phyloP scores from a whole-genome alignment of 306 rosid genomes.

The Rubus idaeus region DNA sequence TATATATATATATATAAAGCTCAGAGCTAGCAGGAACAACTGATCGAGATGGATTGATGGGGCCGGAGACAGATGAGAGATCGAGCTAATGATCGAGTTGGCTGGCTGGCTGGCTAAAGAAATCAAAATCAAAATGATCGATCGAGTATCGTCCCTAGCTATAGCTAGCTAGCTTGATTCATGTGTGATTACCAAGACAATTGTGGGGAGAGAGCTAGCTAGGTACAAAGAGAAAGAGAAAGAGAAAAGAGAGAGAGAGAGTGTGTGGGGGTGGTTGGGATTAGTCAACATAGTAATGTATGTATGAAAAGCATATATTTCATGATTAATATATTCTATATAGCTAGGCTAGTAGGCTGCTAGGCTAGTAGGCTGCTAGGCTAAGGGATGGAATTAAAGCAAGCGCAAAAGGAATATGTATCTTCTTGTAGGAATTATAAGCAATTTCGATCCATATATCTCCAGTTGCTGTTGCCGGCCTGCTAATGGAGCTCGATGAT shows the following conservation, averaged over 20 bases:
- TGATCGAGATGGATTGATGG: not conserved
- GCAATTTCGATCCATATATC: not conserved
- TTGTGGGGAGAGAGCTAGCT: not conserved
- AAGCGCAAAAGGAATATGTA: too few relatives aligned
- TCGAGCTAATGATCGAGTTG: not conserved
- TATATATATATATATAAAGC: not conserved
- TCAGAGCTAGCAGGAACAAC: not conserved
- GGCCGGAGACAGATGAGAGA: not conserved
- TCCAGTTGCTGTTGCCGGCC: not conserved
- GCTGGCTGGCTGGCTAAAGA: not conserved
- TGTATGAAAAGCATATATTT: constrained; percentile 49
- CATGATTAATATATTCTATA: not conserved
- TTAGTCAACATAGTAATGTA: constrained; percentile 85
- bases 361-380: too few relatives aligned
- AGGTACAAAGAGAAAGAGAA: not conserved
- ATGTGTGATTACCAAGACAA: not conserved
- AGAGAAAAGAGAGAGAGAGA: constrained; percentile 26
- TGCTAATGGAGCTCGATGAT: not conserved
- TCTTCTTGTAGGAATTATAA: not conserved
- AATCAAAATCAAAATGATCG: not conserved
- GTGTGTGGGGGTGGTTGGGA: constrained; percentile 56
- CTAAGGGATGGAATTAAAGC: too few relatives aligned
- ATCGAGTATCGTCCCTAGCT: not conserved
- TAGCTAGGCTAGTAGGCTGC: too few relatives aligned
- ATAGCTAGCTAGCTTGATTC: not conserved